A percentile compares a stretch with the other conserved stretches of the same genome.
These are phyloP conservation scores for Porphyridium purpureum DNA, from an alignment of 23 red algal species.

Conservation along the genomic window DNA sequence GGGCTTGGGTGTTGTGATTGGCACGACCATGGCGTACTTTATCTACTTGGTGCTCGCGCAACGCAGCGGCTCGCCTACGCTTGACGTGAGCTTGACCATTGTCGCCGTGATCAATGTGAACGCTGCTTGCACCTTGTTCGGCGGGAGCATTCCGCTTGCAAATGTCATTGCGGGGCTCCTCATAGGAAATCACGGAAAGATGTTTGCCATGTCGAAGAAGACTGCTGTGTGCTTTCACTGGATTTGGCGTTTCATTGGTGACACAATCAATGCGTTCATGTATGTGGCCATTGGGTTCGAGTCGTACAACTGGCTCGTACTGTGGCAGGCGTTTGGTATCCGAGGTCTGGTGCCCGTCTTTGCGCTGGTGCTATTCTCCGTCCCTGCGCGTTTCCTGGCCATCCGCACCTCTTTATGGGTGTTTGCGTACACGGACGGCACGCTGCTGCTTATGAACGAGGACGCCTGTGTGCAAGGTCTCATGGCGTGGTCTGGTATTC, in stretches of 20 bases:
- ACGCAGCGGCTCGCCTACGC: constrained; percentile 36
- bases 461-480: too few relatives aligned
- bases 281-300: constrained; percentile 73
- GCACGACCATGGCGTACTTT: constrained; percentile 53
- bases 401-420: constrained; percentile 33
- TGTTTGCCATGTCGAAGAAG: constrained; percentile 43
- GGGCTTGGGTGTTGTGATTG: constrained; percentile 36
- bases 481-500: constrained; percentile 82
- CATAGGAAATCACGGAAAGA: constrained; percentile 71
- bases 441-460: constrained; percentile 40
- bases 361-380: constrained; percentile 56
- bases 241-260: constrained; percentile 81
- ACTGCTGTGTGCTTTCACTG: constrained; percentile 32
- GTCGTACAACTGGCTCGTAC: too few relatives aligned
- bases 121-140: constrained; percentile 47
- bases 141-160: constrained; percentile 76
- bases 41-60: constrained; percentile 51
- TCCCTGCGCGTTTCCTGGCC: constrained; percentile 35
- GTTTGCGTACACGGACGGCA: constrained; percentile 26
- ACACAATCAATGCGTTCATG: constrained; percentile 77
- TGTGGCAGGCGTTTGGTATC: constrained; percentile 15
- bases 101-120: constrained; percentile 85
- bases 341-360: constrained; percentile 29
- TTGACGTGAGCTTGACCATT: constrained; percentile 65
- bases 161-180: constrained; percentile 71